Evolutionary conservation across 108 stramenopile species (phyloP).

Genomic region (Epipyxis sp.): DNA sequence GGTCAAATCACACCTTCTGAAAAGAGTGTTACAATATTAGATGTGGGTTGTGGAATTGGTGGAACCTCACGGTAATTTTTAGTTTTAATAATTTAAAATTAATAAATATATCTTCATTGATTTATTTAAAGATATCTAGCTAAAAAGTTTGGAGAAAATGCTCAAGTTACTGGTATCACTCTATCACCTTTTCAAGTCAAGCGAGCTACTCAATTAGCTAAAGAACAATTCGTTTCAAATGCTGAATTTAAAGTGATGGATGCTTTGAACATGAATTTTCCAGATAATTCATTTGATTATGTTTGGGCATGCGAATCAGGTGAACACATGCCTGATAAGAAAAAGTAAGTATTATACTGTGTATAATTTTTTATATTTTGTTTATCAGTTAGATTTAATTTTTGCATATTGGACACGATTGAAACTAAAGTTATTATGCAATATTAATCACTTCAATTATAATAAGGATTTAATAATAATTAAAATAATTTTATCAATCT

Average conservation of each 20-base stretch:
- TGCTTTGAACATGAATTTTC: constrained; percentile 87
- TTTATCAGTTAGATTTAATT: neutral
- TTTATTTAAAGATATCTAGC: neutral
- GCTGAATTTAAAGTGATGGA: constrained; percentile 86
- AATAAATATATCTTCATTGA: neutral
- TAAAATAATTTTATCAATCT: too few relatives aligned
- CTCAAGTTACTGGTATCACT: constrained; percentile 85
- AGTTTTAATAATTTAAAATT: neutral
- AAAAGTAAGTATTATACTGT: too few relatives aligned
- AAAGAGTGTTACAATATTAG: constrained; percentile 66
- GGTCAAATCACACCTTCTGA: constrained; percentile 55
- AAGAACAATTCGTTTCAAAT: constrained; percentile 71
- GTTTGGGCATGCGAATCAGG: constrained; percentile 96
- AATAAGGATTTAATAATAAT: neutral
- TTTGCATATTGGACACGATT: neutral
- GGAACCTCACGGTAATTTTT: constrained; percentile 85
- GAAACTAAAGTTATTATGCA: neutral
- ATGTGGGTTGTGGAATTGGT: constrained; percentile 95
- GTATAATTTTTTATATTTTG: constrained; percentile 58
- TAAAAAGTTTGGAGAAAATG: constrained; percentile 63
- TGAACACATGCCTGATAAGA: constrained; percentile 97
- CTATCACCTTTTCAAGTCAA: constrained; percentile 82
- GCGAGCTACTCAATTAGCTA: constrained; percentile 81
- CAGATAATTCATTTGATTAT: constrained; percentile 85
- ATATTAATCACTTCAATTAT: neutral